A percentile compares a stretch with the other conserved stretches of the same genome.
Evolutionary conservation across 495 filamentous ascomycete species (phyloP).

Genomic region (Aspergillus avenaceus): DNA sequence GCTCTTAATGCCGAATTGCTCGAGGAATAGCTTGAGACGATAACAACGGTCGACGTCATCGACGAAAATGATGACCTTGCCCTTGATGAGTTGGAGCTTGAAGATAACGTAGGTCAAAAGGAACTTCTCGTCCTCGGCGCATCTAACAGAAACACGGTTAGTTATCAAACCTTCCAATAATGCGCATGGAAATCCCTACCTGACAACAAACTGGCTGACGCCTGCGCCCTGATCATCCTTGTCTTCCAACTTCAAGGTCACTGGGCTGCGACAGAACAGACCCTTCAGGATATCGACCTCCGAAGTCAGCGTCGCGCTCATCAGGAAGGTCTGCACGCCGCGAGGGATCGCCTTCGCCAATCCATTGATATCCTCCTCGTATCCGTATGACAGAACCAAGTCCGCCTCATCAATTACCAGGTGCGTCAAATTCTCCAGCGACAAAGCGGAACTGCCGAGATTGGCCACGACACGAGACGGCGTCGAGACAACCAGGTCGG

Average conservation of each 20-base stretch:
- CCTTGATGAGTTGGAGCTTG: slow-evolving; percentile 90
- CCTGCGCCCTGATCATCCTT: slow-evolving; percentile 65
- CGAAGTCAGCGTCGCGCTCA: slow-evolving; percentile 84
- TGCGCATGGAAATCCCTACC: slow-evolving; percentile 34
- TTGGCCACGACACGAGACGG: slow-evolving; percentile 72
- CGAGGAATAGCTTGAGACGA: slow-evolving; percentile 89
- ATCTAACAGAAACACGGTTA: slow-evolving; percentile 42
- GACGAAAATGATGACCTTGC: slow-evolving; percentile 92
- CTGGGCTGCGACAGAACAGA: slow-evolving; percentile 80
- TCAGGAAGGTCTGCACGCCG: slow-evolving; percentile 84
- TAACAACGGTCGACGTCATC: slow-evolving; percentile 91
- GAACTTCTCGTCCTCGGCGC: slow-evolving; percentile 96
- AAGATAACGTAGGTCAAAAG: slow-evolving; percentile 90
- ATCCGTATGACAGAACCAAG: slow-evolving; percentile 89
- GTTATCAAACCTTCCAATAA: not conserved
- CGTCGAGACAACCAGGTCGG: slow-evolving; percentile 86
- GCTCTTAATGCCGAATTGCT: slow-evolving; percentile 91
- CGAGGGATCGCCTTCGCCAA: slow-evolving; percentile 72
- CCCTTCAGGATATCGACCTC: slow-evolving; percentile 83
- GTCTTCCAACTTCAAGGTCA: slow-evolving; percentile 71
- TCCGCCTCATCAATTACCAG: slow-evolving; percentile 96
- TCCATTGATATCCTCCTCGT: slow-evolving; percentile 80
- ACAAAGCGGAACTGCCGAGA: slow-evolving; percentile 63
- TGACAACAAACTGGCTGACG: slow-evolving; percentile 83
- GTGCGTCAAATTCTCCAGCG: slow-evolving; percentile 64